These are phyloP conservation scores for Xerocomus cyaneibrunnescens DNA, from an alignment of 1,284 basidiomycete genomes.

Conservation along the genomic window DNA sequence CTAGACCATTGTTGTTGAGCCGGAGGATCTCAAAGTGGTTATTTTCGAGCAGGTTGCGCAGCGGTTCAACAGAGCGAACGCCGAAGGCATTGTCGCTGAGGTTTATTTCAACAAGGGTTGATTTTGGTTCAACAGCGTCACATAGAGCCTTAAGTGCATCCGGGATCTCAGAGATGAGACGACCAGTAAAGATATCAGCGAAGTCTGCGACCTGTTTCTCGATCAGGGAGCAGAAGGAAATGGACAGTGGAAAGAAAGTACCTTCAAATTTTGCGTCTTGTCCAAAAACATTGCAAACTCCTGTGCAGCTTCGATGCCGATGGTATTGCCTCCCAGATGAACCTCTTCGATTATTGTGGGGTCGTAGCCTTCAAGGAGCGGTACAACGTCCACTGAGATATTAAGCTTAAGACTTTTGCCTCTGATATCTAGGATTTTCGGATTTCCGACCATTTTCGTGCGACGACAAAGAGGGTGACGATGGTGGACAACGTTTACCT, in stretches of 20 bases:
- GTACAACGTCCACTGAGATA: slow-evolving; percentile 75
- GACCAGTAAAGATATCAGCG: slow-evolving; percentile 97
- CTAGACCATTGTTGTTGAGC: slow-evolving; percentile 97
- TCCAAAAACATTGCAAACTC: slow-evolving; percentile 83
- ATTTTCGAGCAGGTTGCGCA: slow-evolving; percentile 85
- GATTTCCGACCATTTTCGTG: slow-evolving; percentile 22
- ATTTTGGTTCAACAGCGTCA: slow-evolving; percentile 79
- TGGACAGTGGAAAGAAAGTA: slow-evolving; percentile 28
- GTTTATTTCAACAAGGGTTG: slow-evolving; percentile 84
- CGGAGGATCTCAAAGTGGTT: slow-evolving; percentile 82
- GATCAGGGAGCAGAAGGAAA: slow-evolving; percentile 9
- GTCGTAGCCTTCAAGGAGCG: slow-evolving; percentile 69
- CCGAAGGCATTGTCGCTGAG: slow-evolving; percentile 98
- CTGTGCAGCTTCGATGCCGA: slow-evolving; percentile 89
- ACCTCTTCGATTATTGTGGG: slow-evolving; percentile 80
- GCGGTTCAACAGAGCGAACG: slow-evolving; percentile 91
- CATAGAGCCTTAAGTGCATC: slow-evolving; percentile 87
- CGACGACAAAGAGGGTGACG: background rate
- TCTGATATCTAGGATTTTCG: slow-evolving; percentile 33
- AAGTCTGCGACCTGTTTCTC: slow-evolving; percentile 82
- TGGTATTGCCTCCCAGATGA: slow-evolving; percentile 94
- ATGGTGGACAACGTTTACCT: background rate
- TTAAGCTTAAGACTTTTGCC: slow-evolving; percentile 71
- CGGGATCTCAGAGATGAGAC: slow-evolving; percentile 95
- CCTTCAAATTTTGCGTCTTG: slow-evolving; percentile 73